A percentile compares a stretch with the other conserved stretches of the same genome.
Conservation (phyloP, 257 asterid species). For the Vinca minor region DNA sequence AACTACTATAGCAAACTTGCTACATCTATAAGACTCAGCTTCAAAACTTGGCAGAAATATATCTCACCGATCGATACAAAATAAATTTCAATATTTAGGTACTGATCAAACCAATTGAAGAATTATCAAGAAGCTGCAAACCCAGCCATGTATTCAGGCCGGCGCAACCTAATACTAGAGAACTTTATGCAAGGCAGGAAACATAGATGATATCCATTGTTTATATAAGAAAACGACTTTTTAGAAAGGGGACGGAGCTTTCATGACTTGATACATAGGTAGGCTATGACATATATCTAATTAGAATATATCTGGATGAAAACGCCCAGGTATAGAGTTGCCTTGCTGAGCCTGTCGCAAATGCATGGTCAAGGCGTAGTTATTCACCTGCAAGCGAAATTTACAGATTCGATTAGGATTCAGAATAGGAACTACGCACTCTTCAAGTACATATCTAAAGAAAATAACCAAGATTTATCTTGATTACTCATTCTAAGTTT, state of each 20-base stretch:
- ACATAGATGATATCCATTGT: neutral
- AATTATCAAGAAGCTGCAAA: neutral
- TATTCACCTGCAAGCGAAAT: conserved; percentile 46
- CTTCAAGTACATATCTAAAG: neutral
- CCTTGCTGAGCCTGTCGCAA: conserved; percentile 54
- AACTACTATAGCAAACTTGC: too few relatives aligned
- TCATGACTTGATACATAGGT: conserved; percentile 2
- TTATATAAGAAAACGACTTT: neutral
- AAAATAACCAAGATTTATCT: neutral
- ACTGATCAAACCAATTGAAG: neutral
- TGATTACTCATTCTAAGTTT: neutral
- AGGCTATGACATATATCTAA: conserved; percentile 2
- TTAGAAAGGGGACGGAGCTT: neutral
- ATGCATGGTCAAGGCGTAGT: conserved; percentile 62
- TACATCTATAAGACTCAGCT: neutral
- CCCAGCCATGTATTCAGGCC: neutral
- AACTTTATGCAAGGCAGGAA: neutral
- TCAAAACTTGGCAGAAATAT: conserved; percentile 9
- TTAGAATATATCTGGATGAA: conserved; percentile 61
- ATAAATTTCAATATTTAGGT: neutral
- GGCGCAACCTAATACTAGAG: neutral
- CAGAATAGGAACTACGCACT: neutral
- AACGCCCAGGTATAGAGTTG: conserved; percentile 49
- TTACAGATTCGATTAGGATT: neutral
- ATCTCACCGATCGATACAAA: neutral